Percentiles rank a stretch among this genome's conserved stretches.
Conservation (phyloP, 148 eudicot species). For the Linanthus parryae region DNA sequence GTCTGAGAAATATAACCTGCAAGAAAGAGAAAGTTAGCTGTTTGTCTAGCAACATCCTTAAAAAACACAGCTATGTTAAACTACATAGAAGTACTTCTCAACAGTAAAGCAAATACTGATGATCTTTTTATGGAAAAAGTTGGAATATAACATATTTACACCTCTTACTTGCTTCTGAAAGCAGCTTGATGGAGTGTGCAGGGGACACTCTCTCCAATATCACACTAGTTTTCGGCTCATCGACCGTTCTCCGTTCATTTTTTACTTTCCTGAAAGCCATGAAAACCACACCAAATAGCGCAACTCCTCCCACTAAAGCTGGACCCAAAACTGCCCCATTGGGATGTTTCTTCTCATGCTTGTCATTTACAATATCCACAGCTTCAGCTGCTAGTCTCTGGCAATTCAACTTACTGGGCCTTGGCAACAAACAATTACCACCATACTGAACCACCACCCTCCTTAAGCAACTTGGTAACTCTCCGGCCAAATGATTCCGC, state of each 20-base stretch:
- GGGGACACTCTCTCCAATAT: conserved; percentile 54
- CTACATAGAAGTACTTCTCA: too few relatives aligned
- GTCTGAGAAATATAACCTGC: conserved; percentile 73
- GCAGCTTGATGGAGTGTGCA: conserved; percentile 45
- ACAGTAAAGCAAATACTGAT: too few relatives aligned
- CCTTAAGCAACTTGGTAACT: conserved; percentile 47
- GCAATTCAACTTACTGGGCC: conserved; percentile 30
- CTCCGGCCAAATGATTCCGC: conserved; percentile 50
- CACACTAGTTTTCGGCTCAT: conserved; percentile 33
- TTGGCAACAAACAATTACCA: conserved; percentile 46
- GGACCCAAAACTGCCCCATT: conserved; percentile 51
- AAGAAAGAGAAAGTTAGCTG: too few relatives aligned
- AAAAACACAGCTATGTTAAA: too few relatives aligned
- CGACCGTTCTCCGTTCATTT: conserved; percentile 15
- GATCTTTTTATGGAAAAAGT: too few relatives aligned
- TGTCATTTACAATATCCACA: conserved; percentile 40
- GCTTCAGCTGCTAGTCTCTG: conserved; percentile 66
- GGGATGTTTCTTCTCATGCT: conserved; percentile 21
- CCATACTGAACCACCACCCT: conserved; percentile 19
- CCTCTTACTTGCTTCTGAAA: conserved; percentile 87
- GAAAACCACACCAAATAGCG: conserved; percentile 45
- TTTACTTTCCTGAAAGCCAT: conserved; percentile 30
- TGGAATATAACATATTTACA: too few relatives aligned
- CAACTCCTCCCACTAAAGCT: conserved; percentile 54
- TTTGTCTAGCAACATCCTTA: too few relatives aligned